Evolutionary conservation across 2,329 filamentous ascomycete genomes (phyloP).

Genomic region (Ophiostoma tasmaniense): DNA sequence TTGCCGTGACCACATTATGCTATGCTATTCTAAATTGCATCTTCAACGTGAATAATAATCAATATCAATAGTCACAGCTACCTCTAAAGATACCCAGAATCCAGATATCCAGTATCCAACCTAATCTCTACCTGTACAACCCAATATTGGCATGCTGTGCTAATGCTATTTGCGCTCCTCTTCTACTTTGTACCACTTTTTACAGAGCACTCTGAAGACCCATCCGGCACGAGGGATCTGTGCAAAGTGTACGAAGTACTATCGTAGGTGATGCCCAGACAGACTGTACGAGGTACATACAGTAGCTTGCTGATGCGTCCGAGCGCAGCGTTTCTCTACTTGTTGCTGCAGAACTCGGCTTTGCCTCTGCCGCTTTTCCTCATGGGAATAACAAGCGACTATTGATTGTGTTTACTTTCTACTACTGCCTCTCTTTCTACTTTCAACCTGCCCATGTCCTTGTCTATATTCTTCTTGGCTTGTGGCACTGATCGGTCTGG

Average conservation of each 20-base stretch:
- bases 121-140: neutral
- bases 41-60: neutral
- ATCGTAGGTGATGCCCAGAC: neutral
- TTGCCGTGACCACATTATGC: neutral
- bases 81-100: no score
- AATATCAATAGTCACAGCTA: no score
- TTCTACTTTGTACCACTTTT: no score
- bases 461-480: neutral
- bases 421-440: neutral
- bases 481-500: neutral
- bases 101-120: neutral
- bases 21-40: neutral
- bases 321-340: neutral
- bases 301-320: neutral
- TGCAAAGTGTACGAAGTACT: no score
- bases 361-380: neutral
- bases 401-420: neutral
- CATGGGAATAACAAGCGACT: neutral
- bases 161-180: neutral
- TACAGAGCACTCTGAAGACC: no score
- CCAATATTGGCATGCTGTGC: neutral
- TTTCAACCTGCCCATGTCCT: neutral
- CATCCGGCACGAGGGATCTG: no score
- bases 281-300: no score
- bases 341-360: neutral